Base-by-base conservation (phyloP, 2,329 filamentous ascomycete species). In the Sporothrix globosa region DNA sequence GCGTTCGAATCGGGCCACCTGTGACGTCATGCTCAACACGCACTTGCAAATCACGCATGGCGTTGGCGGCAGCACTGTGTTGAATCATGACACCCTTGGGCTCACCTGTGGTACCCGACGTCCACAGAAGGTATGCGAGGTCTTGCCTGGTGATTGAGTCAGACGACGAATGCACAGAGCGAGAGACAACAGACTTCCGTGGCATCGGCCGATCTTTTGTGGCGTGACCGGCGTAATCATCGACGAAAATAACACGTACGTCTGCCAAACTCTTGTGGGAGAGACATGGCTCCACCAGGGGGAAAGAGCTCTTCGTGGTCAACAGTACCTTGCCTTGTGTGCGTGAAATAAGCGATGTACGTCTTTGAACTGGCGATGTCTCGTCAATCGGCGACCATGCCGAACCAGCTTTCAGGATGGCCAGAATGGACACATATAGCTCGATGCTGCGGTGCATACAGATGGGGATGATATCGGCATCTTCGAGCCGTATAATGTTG, bases 31-130 rank as follows among this genome's bases (percentile, higher is more conserved):
- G 73, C 2, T 78, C 79, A 27, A 81, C 77, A 27, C 75, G 74
- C 17, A 74, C 72, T 41, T 77, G 74, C 13, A 81, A 74, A 21
- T 80, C 77, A 19, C 74, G 76, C 77, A 81, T 80, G 70, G 78
- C 77, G 2, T 76, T 75, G 2, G 79, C 76, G 2, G 76, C 80
- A 24, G 80, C 78, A n/a, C 70, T 73, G 72, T 89, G 87, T 21
- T 82, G 83, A 27, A 88, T 81, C 75, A 88, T 84, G 10, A 88
- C 86, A 1, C 86, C 86, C 74, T 88, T 88, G 1, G 86, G 86
- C 48, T 82, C 82, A 14, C 86, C 86, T 0, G 86, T 88, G 14
- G 86, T 89, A 50, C 84, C 84, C 44, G 86, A 87, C 60, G 86
- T 87, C 75, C 87, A 87, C 70, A 86, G 86, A 48, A 84, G 79